Conservation (phyloP, 2,329 filamentous ascomycete species). For the Fusarium camptoceras region DNA sequence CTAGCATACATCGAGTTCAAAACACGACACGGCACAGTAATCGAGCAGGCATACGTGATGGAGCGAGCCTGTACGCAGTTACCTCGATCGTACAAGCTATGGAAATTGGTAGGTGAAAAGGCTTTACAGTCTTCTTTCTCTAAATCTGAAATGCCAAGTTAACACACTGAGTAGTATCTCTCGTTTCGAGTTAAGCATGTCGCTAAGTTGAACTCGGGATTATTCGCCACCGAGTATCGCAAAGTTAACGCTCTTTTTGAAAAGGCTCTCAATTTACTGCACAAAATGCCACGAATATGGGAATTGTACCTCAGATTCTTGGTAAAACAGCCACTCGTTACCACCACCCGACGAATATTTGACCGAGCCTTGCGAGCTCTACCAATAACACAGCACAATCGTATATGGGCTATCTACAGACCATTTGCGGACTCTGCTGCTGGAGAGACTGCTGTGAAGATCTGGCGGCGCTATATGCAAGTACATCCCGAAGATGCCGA, state of each 20-base stretch:
- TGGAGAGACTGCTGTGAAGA: slow-evolving; percentile 88
- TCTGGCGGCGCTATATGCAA: slow-evolving; percentile 97
- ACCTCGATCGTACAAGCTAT: slow-evolving; percentile 96
- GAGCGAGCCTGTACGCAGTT: slow-evolving; percentile 91
- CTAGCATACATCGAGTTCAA: slow-evolving; percentile 94
- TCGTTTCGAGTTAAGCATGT: slow-evolving; percentile 85
- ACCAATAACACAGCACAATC: slow-evolving; percentile 93
- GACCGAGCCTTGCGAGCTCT: slow-evolving; percentile 91
- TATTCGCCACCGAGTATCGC: slow-evolving; percentile 82
- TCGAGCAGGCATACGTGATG: slow-evolving; percentile 88
- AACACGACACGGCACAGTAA: slow-evolving; percentile 81
- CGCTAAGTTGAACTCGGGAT: slow-evolving; percentile 82
- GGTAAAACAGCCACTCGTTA: slow-evolving; percentile 90
- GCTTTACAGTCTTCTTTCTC: neutral
- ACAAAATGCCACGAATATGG: slow-evolving; percentile 99
- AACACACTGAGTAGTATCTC: slow-evolving; percentile 72
- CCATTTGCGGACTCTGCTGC: slow-evolving; percentile 92
- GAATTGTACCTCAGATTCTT: slow-evolving; percentile 96
- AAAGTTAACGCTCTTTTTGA: slow-evolving; percentile 98
- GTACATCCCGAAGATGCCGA: slow-evolving; percentile 95
- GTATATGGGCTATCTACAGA: slow-evolving; percentile 92
- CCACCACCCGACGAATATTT: slow-evolving; percentile 86
- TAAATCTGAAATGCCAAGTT: neutral
- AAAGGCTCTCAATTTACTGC: slow-evolving; percentile 88
- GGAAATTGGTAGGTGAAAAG: slow-evolving; percentile 78